Percentiles rank a stretch among this genome's conserved stretches.
Evolutionary conservation across 2,329 filamentous ascomycete species (phyloP).

Genomic region (Elsinoe arachidis): DNA sequence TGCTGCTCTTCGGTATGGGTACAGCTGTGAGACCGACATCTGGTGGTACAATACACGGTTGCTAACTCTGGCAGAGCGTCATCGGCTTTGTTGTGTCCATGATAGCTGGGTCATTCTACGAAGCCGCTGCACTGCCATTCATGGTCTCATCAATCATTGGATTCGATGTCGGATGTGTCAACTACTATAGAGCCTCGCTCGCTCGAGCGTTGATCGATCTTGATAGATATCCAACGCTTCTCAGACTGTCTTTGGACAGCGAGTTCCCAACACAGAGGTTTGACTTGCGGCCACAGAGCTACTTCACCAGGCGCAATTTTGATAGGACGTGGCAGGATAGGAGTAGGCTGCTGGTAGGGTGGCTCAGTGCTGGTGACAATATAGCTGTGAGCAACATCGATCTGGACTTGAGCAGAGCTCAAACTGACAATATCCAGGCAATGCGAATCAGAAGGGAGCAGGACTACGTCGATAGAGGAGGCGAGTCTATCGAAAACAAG

Average conservation of each 20-base stretch:
- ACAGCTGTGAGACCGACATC: not conserved
- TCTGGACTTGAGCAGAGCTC: not conserved
- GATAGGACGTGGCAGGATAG: not conserved
- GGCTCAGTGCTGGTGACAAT: not conserved
- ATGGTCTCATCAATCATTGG: not conserved
- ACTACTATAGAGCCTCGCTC: not conserved
- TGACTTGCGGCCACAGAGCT: not conserved
- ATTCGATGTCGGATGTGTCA: not conserved
- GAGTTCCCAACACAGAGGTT: not conserved
- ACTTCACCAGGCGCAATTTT: not conserved
- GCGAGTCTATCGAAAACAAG: not conserved
- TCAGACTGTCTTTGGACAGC: not conserved
- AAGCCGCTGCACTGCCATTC: not conserved
- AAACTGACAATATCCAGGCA: not conserved
- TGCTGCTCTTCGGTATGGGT: not conserved
- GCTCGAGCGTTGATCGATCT: not conserved
- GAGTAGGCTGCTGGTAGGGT: not conserved
- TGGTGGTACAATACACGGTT: not conserved
- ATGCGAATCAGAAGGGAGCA: not conserved
- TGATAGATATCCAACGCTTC: not conserved
- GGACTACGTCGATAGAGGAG: not conserved
- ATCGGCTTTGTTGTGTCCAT: not conserved
- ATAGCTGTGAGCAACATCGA: not conserved
- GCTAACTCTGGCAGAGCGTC: not conserved
- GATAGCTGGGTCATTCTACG: not conserved